Evolutionary conservation across 805 yeast genomes (phyloP).

Genomic region (Ascoidea rubescens): DNA sequence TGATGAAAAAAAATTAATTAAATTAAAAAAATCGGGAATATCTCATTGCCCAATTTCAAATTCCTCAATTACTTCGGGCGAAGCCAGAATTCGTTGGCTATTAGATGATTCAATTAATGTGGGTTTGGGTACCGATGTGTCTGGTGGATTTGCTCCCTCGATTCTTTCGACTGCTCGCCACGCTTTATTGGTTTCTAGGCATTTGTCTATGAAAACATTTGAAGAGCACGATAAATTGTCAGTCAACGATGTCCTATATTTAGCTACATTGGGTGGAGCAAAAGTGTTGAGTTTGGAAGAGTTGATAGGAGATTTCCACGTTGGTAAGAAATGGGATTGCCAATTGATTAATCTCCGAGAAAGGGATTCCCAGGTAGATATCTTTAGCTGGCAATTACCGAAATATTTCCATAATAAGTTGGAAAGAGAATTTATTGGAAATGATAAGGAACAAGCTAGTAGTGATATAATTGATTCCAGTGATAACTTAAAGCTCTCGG

Average conservation of each 20-base stretch:
- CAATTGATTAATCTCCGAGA: conserved; percentile 56
- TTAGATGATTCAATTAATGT: conserved; percentile 57
- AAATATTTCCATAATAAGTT: no score
- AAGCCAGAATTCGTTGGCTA: conserved; percentile 65
- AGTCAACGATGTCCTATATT: conserved; percentile 56
- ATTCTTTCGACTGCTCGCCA: conserved; percentile 54
- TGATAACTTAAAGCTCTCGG: no score
- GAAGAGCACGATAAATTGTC: conserved; percentile 47
- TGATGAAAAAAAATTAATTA: conserved; percentile 47
- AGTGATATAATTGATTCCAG: no score
- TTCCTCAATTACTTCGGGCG: conserved; percentile 80
- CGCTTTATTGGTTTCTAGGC: conserved; percentile 60
- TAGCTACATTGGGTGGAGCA: conserved; percentile 91
- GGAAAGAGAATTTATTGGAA: no score
- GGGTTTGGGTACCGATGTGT: conserved; percentile 68
- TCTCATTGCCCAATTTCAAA: conserved; percentile 93
- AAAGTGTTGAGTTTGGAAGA: conserved; percentile 44
- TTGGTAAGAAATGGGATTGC: conserved; percentile 78
- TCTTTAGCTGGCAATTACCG: conserved; percentile 63
- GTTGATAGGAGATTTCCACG: conserved; percentile 52
- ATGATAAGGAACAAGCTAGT: no score
- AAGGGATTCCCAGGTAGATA: conserved; percentile 49
- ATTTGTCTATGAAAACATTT: conserved; percentile 41
- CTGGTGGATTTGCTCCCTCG: conserved; percentile 64
- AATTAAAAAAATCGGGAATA: conserved; percentile 47